Base-by-base conservation (phyloP, 768 basidiomycete species). In the Podaxis rugospora region DNA sequence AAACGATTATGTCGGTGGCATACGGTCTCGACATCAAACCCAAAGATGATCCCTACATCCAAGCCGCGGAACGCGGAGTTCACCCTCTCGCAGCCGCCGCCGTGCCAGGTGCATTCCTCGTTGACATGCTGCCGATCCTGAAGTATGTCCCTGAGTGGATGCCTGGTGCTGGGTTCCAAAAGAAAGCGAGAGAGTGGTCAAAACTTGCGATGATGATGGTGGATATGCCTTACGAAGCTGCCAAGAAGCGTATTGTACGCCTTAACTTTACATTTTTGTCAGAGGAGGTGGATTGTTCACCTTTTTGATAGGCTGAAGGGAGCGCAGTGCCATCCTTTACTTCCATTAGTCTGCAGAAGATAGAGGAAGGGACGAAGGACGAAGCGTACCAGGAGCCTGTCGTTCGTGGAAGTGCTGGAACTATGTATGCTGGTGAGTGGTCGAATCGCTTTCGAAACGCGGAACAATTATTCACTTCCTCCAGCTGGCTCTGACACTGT, bases 171-270 rank as follows among this genome's bases (percentile, higher is more conserved):
- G 64, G 67, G 0, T 76, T 73, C 71, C 75, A 80, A 66, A 59
- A 63, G 52, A 71, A 68, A 58, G 81, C 80, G 0, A 69, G 66
- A 36, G 70, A 74, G 63, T 81, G 79, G 76, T 69, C 67, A 5
- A 67, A 65, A 51, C 64, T 70, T 13, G 66, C 73, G n/a, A 61
- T 69, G 14, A 65, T 67, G 51, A 75, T 72, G 74, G 66, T 66
- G 56, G 71, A 79, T 11, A 61, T 67, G 13, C 78, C 79, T 0
- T 80, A 73, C 50, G 61, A 58, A 4, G 66, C 68, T 21, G 70
- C 72, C 1, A 74, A 75, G 56, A 47, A 52, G 10, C 46, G 64
- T 10, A 63, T 78, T 55, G 78, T 79, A 28, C 47, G 74, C 60
- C 40, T n/a, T 42, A 14, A 10, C 13, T 6, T 21, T 13, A 9